These are phyloP conservation scores for Tolypocladium inflatum DNA, from an alignment of 2,329 filamentous ascomycete genomes.

Conservation along the genomic window DNA sequence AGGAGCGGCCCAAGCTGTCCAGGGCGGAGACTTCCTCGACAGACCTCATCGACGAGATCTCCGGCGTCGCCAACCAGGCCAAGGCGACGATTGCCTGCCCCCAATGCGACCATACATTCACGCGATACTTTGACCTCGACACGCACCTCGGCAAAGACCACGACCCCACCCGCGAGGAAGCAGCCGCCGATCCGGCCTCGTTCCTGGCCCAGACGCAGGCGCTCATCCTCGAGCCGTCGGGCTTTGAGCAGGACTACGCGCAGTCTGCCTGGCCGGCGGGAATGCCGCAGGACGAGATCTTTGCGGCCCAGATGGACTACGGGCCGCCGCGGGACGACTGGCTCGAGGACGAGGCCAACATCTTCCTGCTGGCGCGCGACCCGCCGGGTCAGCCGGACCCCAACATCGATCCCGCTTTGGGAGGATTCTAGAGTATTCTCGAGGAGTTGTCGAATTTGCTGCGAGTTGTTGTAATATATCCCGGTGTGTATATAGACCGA, in stretches of 20 bases:
- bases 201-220: conserved; percentile 12
- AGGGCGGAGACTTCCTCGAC: conserved; percentile 6
- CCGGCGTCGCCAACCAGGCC: conserved; percentile 28
- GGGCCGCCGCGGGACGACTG: conserved; percentile 27
- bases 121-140: conserved; percentile 40
- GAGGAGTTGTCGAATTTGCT: neutral
- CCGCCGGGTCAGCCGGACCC: conserved; percentile 10
- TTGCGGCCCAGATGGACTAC: conserved; percentile 23
- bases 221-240: conserved; percentile 9
- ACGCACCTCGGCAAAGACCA: conserved; percentile 30
- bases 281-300: conserved; percentile 20
- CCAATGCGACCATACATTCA: conserved; percentile 36
- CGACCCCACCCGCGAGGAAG: neutral
- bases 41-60: conserved; percentile 32
- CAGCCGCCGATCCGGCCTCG: conserved; percentile 10
- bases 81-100: conserved; percentile 35
- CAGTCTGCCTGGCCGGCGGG: conserved; percentile 13
- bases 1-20: conserved; percentile 30
- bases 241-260: conserved; percentile 11
- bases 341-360: conserved; percentile 33
- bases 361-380: conserved; percentile 27
- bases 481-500: neutral
- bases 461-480: neutral
- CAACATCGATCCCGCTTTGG: conserved; percentile 23
- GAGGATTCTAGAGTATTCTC: conserved; percentile 3